These are phyloP conservation scores for Dothistroma septosporum DNA, from an alignment of 2,329 filamentous ascomycete genomes.

Conservation along the genomic window DNA sequence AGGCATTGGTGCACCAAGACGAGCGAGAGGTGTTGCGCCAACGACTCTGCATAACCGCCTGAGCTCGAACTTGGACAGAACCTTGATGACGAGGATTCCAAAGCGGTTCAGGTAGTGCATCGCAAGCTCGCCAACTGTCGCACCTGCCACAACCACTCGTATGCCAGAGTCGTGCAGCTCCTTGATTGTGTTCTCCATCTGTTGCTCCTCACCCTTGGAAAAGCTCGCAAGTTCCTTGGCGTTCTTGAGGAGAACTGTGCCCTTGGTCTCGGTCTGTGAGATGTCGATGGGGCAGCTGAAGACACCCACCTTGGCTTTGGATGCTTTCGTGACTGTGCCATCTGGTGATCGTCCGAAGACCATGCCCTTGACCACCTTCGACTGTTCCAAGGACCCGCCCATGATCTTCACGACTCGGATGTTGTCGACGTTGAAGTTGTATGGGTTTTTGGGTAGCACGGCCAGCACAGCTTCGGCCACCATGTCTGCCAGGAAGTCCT, in stretches of 20 bases:
- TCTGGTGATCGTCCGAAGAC: conserved; percentile 96
- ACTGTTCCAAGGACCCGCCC: conserved; percentile 93
- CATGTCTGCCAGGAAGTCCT: conserved; percentile 79
- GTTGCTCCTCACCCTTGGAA: conserved; percentile 90
- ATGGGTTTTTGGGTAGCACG: conserved; percentile 90
- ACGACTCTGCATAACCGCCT: conserved; percentile 92
- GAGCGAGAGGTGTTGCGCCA: conserved; percentile 90
- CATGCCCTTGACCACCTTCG: conserved; percentile 94
- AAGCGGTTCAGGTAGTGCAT: conserved; percentile 97
- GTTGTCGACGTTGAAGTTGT: conserved; percentile 98
- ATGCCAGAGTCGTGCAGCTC: conserved; percentile 92
- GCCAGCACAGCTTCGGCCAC: conserved; percentile 81
- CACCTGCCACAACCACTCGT: conserved; percentile 85
- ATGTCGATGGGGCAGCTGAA: conserved; percentile 95
- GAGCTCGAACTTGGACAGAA: conserved; percentile 97
- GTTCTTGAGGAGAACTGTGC: conserved; percentile 92
- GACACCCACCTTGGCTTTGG: conserved; percentile 91
- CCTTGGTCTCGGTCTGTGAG: conserved; percentile 97
- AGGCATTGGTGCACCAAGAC: conserved; percentile 97
- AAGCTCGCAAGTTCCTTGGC: conserved; percentile 99
- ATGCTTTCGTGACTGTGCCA: conserved; percentile 80
- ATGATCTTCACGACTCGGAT: conserved; percentile 99
- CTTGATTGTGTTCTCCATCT: conserved; percentile 88
- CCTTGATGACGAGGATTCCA: conserved; percentile 92
- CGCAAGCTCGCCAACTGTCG: conserved; percentile 91